Percentiles rank a stretch among this genome's conserved stretches.
phyloP scores from a whole-genome alignment of 352 stramenopile genomes.

The Pythium oligandrum region DNA sequence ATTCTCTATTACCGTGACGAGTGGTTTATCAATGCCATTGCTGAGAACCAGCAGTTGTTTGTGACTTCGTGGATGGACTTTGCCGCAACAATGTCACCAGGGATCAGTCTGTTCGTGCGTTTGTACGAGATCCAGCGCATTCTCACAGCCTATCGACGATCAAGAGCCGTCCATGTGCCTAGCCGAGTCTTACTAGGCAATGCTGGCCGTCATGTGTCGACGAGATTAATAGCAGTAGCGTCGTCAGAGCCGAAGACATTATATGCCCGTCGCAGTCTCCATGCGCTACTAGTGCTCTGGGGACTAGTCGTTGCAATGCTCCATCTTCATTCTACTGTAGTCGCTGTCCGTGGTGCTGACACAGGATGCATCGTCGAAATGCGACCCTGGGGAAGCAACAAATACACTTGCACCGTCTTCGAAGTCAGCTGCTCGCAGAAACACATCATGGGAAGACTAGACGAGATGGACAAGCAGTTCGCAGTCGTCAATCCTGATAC shows the following conservation, averaged over 20 bases:
- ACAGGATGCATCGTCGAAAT: constrained; percentile 6
- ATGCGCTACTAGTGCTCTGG: constrained; percentile 5
- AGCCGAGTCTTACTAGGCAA: no score
- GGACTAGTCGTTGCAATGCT: constrained; percentile 1
- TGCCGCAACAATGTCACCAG: constrained; percentile 1
- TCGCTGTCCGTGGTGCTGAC: background rate
- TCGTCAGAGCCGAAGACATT: background rate
- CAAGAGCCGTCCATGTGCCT: background rate
- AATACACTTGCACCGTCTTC: constrained; percentile 3
- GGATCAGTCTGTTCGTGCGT: constrained; percentile 2
- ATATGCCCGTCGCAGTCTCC: background rate
- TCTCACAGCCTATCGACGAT: background rate
- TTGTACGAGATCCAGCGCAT: constrained; percentile 4
- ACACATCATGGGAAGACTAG: background rate
- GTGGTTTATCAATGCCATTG: constrained; percentile 12
- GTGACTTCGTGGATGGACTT: constrained; percentile 14
- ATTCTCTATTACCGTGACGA: constrained; percentile 4
- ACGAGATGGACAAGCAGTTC: background rate
- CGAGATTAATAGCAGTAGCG: background rate
- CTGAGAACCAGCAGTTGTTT: constrained; percentile 14
- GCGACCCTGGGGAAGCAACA: constrained; percentile 4
- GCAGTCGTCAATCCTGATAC: background rate
- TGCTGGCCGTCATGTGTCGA: no score
- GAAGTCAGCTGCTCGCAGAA: constrained; percentile 6
- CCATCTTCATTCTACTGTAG: constrained; percentile 5